Base-by-base conservation (phyloP, 371 early-diverging fungal species). In the Circinella umbellata region DNA sequence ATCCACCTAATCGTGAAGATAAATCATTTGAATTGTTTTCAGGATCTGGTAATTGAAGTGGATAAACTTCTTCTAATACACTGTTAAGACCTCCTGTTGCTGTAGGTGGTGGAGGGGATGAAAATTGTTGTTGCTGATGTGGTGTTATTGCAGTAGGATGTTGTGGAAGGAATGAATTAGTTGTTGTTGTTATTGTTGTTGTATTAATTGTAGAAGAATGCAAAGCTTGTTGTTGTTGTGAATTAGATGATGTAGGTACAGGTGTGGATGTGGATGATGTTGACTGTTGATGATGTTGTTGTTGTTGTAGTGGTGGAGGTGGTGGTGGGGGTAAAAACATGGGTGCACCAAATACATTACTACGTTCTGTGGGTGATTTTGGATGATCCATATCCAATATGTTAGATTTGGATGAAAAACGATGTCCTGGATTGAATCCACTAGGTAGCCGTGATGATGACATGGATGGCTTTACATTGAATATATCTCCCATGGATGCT, bases 361-460 rank as follows among this genome's bases (percentile, higher is more conserved):
- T n/a, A 57, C 27, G 57, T 34, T 57, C 57, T 17, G 57, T 57
- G 1, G 68, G 47, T 42, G 20, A 60, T 38, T 46, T 67, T 39
- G 38, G 60, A 59, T 46, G 60, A 61, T 63, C 46, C 51, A 62
- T 62, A 15, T 51, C 54, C 54, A 49, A 15, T 14, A 42, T 55
- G 42, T 36, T 34, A 13, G 55, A 63, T 37, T 63, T 66, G 36
- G 71, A 54, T 35, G 72, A 72, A 60, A 57, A 76, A 0, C 76
- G 69, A 54, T 72, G 69, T 14, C 63, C 69, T 65, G 72, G 4
- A 36, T 68, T 60, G 37, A 61, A 60, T 61, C 48, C 69, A 47
- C 38, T 38, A 4, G 59, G 62, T 78, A 73, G 64, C 73, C 76
- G 67, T 42, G 55, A 66, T 4, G 67, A 53, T 3, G 67, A 59